Evolutionary conservation across 352 stramenopile genomes (phyloP).

Genomic region (Phytopythium litorale): DNA sequence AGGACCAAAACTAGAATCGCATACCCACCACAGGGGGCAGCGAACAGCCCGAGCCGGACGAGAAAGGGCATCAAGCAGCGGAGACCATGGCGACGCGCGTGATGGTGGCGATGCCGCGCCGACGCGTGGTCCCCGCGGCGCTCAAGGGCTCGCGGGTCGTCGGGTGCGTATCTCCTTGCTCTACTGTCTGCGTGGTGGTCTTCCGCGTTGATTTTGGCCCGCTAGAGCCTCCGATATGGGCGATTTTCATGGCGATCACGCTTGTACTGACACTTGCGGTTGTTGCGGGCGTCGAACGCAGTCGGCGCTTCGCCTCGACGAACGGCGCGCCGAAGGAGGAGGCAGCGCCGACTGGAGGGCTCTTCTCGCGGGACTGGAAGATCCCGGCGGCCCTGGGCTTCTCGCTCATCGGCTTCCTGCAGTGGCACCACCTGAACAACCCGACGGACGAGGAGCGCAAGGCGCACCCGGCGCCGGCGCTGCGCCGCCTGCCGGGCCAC

Average conservation of each 20-base stretch:
- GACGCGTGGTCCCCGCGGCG: background rate
- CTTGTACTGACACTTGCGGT: background rate
- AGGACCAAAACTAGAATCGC: background rate
- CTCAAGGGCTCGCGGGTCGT: background rate
- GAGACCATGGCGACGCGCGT: constrained; percentile 1
- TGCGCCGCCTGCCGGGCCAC: constrained; percentile 45
- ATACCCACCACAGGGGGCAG: background rate
- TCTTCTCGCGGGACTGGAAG: constrained; percentile 52
- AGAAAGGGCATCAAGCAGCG: background rate
- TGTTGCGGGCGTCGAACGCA: background rate
- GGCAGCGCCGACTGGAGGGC: background rate
- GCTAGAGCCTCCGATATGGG: background rate
- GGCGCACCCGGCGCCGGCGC: constrained; percentile 38
- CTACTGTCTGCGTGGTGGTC: background rate
- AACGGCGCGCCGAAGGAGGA: background rate
- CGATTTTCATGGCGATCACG: background rate
- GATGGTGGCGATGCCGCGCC: constrained; percentile 3
- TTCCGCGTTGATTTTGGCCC: background rate
- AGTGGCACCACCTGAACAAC: constrained; percentile 67
- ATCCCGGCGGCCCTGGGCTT: constrained; percentile 63
- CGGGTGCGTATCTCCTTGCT: background rate
- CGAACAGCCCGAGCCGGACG: no score
- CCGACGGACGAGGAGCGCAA: constrained; percentile 64
- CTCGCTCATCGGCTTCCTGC: constrained; percentile 62
- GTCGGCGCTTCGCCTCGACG: constrained; percentile 13